phyloP scores from a whole-genome alignment of 1,139 yeast species.

The Scheffersomyces parashehatae region DNA sequence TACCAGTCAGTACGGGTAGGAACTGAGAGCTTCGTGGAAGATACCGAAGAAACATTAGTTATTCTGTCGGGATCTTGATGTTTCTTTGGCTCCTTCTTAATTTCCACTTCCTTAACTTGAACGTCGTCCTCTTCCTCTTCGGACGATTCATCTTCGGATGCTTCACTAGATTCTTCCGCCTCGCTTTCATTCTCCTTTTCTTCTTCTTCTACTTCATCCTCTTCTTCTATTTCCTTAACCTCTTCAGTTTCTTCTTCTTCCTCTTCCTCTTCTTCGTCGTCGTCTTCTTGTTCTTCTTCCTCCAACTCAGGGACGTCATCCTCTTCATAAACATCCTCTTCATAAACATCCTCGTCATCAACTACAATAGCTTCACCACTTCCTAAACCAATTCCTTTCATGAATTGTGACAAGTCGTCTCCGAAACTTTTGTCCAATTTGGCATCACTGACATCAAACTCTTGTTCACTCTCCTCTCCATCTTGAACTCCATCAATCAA shows the following conservation, averaged over 20 bases:
- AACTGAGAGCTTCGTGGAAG: slow-evolving; percentile 55
- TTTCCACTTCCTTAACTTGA: slow-evolving; percentile 15
- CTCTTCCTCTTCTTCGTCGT: slow-evolving; percentile 18
- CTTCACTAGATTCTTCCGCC: slow-evolving; percentile 18
- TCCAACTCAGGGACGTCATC: slow-evolving; percentile 24
- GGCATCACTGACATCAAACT: slow-evolving; percentile 43
- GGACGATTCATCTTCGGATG: slow-evolving; percentile 12
- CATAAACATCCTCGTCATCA: slow-evolving; percentile 26
- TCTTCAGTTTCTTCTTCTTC: slow-evolving; percentile 25
- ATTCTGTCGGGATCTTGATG: slow-evolving; percentile 40
- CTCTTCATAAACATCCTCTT: slow-evolving; percentile 18
- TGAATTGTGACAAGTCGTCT: slow-evolving; percentile 61
- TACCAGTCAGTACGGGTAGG: slow-evolving; percentile 81
- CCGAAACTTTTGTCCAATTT: slow-evolving; percentile 50
- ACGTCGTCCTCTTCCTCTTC: slow-evolving; percentile 13
- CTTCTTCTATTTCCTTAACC: slow-evolving; percentile 23
- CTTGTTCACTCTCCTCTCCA: slow-evolving; percentile 66
- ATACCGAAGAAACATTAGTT: slow-evolving; percentile 54
- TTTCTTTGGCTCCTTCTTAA: slow-evolving; percentile 14
- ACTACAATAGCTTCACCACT: slow-evolving; percentile 36
- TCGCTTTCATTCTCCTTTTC: slow-evolving; percentile 19
- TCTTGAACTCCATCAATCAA: slow-evolving; percentile 51
- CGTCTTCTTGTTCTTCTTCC: slow-evolving; percentile 25
- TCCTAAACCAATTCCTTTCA: slow-evolving; percentile 68
- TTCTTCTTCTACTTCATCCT: slow-evolving; percentile 15